Evolutionary conservation across 257 asterid species (phyloP), one percentile per base, ranked within the genome.

Genomic region (Salvia miltiorrhiza): DNA sequence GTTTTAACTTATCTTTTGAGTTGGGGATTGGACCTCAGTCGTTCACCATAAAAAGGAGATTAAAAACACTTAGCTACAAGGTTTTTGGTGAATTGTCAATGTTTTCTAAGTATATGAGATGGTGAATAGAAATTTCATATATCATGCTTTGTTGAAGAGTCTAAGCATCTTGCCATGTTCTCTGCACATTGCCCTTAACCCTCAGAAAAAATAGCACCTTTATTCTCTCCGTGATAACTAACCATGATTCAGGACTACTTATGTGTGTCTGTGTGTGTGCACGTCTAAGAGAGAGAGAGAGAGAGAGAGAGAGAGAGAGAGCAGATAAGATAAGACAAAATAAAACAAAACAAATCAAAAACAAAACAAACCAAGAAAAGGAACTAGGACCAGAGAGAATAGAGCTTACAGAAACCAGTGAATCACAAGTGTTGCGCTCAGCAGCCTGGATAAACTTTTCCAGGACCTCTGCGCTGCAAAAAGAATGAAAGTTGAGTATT

Each of bases 371-470:
- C 26, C 26, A 32, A 45, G 35, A 16, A 50, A 48, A 49, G 56
- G 50, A 45, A 39, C 56, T 43, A 44, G 21, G 37, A 35, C 14
- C 14, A 44, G 45, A 35, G 60, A 47, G 76, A 52, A 16, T 43
- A 60, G 47, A 59, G 67, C 96, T 72, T 82, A 93, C 98, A 32
- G 98, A 88, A 79, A 85, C 81, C 63, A 79, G 80, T 19, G 95
- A 77, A 80, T 93, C 89, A 50, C 39, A 70, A 57, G 90, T 53
- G 61, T 87, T 90, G 63, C 67, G 77, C 78, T 80, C 86, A 35
- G 79, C 87, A 71, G 98, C 93, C 37, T 73, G 75, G 71, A 85
- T 85, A 74, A 93, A 87, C 83, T 83, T 84, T 81, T 84, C 86
- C 69, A 90, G 87, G 66, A 87, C 74, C 76, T 83, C 89, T 70